These are phyloP conservation scores for Dactylorhiza incarnata DNA, from an alignment of 106 monocot species.

Conservation along the genomic window DNA sequence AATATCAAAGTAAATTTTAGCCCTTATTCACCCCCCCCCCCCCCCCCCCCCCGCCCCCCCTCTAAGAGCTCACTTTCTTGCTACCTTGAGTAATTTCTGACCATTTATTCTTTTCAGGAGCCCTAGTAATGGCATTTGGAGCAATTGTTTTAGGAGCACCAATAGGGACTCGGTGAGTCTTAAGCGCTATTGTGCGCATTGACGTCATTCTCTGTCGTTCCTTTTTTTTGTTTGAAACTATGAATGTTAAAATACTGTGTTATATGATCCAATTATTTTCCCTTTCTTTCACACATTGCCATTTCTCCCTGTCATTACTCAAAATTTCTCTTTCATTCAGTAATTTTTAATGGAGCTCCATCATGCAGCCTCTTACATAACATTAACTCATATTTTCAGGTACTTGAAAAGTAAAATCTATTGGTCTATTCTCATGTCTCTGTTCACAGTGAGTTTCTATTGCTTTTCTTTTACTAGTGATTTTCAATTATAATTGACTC, in stretches of 20 bases:
- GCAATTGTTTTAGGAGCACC: slow-evolving; percentile 72
- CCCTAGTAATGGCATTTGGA: slow-evolving; percentile 64
- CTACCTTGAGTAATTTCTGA: neutral
- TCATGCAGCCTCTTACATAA: neutral
- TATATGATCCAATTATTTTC: neutral
- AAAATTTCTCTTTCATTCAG: neutral
- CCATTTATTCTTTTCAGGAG: slow-evolving; percentile 30
- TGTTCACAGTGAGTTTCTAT: slow-evolving; percentile 52
- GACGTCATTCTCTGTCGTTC: neutral
- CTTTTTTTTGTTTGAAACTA: neutral
- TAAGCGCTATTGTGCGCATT: neutral
- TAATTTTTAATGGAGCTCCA: too few species aligned
- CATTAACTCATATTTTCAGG: slow-evolving; percentile 15
- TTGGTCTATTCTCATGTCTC: slow-evolving; percentile 69
- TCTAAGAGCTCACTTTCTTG: neutral
- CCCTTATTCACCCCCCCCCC: too few species aligned
- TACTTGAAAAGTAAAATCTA: slow-evolving; percentile 36
- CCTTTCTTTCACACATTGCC: neutral
- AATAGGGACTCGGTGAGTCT: slow-evolving; percentile 26
- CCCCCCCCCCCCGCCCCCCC: too few species aligned
- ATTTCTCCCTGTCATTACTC: neutral
- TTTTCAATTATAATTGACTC: neutral
- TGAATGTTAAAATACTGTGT: neutral
- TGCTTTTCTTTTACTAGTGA: neutral
- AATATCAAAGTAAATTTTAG: too few species aligned